Base-by-base conservation (phyloP, 1,284 basidiomycete species). In the Tilletia walkeri region DNA sequence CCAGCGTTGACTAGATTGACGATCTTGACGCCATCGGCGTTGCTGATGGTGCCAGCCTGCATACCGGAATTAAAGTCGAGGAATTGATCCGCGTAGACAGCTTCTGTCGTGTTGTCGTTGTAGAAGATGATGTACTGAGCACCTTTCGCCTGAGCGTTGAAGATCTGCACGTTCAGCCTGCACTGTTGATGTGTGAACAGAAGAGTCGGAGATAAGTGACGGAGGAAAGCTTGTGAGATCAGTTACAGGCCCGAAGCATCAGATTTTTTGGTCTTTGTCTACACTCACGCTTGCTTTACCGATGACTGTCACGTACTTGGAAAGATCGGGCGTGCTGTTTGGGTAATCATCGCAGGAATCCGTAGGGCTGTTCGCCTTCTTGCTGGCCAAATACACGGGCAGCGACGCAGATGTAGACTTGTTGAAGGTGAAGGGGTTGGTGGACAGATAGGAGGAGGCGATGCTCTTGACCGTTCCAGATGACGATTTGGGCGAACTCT, bases 1-100 rank as follows among this genome's bases (percentile, higher is more conserved):
- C 85, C 85, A 30, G 85, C 78, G 24, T 84, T 85, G 73, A 86
- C 84, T 73, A 85, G 83, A 66, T 84, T 80, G 36, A 86, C 84
- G 54, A 67, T 87, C 72, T 66, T 74, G 38, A 74, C 70, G 18
- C 75, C 78, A 38, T 77, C 76, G 41, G 69, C 73, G 20, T 72
- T 72, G 9, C 72, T 75, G 54, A 79, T 48, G n/a, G 72, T 70
- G 12, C 72, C 76, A 10, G 74, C 76, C 65, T 76, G 74, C 66
- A 72, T 73, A 14, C 71, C 72, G 16, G 24, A 9, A 9, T 18
- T 36, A 34, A 0, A 14, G 3, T 39, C 36, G 34, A 63, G 7
- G 34, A 38, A 41, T 16, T 63, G 3, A 20, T 63, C 59, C n/a
- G 63, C 47, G 41, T 45, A 49, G 45, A 78, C 73, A 49, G 34